Conservation (phyloP, 495 filamentous ascomycete species). For the Darksidea phi region DNA sequence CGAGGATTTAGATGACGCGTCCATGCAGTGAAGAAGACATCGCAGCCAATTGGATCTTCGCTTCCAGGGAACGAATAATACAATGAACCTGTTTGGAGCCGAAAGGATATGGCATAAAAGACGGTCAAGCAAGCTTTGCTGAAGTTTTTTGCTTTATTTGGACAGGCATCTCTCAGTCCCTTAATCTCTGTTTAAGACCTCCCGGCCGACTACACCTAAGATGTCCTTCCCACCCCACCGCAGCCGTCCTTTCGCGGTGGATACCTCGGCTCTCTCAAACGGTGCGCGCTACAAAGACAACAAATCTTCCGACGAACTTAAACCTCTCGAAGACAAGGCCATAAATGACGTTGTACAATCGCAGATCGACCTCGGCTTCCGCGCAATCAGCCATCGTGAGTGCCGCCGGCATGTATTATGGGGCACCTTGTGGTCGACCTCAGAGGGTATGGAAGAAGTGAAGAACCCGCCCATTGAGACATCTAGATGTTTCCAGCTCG, state of each 20-base stretch:
- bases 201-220: neutral
- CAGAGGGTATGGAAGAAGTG: conserved; percentile 68
- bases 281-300: conserved; percentile 53
- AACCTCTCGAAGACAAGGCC: conserved; percentile 60
- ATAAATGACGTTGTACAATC: conserved; percentile 64
- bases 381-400: conserved; percentile 72
- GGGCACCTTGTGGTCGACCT: conserved; percentile 73
- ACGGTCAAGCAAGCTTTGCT: too few relatives aligned
- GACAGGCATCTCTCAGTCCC: too few relatives aligned
- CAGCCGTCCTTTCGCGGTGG: conserved; percentile 73
- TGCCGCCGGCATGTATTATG: conserved; percentile 52
- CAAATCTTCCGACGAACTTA: conserved; percentile 48
- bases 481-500: too few relatives aligned
- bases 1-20: too few relatives aligned
- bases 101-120: too few relatives aligned
- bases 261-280: conserved; percentile 78
- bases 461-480: conserved; percentile 57
- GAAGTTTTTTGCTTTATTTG: too few relatives aligned
- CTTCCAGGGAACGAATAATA: too few relatives aligned
- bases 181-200: too few relatives aligned
- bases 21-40: too few relatives aligned
- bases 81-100: too few relatives aligned
- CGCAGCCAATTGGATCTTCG: too few relatives aligned
- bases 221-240: conserved; percentile 18
- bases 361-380: conserved; percentile 66